A percentile compares a stretch with the other conserved stretches of the same genome.
These are phyloP conservation scores for Andrographis paniculata DNA, from an alignment of 305 asterid species.

Conservation along the genomic window DNA sequence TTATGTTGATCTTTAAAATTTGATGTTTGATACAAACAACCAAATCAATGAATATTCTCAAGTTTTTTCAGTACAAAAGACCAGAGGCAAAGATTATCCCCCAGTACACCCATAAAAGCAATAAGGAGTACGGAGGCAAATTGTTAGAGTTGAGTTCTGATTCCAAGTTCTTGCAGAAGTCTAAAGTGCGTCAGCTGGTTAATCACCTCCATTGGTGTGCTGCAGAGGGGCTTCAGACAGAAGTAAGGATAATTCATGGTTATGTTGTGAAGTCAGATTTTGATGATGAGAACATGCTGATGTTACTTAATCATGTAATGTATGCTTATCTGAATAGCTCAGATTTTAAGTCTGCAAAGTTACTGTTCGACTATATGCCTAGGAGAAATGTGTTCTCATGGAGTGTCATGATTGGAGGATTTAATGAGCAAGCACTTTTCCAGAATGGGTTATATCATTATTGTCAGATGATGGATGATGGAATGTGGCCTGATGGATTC, in stretches of 20 bases:
- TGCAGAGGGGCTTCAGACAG: constrained; percentile 22
- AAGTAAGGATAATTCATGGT: constrained; percentile 32
- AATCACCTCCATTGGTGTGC: constrained; percentile 37
- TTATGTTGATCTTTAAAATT: no score
- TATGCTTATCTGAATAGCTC: constrained; percentile 47
- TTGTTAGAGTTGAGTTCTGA: constrained; percentile 15
- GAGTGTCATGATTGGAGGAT: constrained; percentile 46
- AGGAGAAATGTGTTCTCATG: constrained; percentile 38
- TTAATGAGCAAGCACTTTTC: constrained; percentile 25
- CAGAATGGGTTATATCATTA: constrained; percentile 28
- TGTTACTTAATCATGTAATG: constrained; percentile 39
- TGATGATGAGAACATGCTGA: constrained; percentile 27
- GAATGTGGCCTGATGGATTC: constrained; percentile 36
- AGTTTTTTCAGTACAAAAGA: constrained; percentile 18
- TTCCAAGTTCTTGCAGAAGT: constrained; percentile 20
- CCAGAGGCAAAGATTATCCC: constrained; percentile 11
- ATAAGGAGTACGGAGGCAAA: constrained; percentile 10
- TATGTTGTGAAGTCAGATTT: constrained; percentile 26
- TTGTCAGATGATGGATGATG: constrained; percentile 30
- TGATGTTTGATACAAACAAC: no score
- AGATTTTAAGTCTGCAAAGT: constrained; percentile 29
- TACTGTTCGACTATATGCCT: constrained; percentile 27
- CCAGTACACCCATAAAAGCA: constrained; percentile 12
- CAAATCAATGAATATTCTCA: no score
- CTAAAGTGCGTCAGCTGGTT: constrained; percentile 32